Evolutionary conservation across 2,329 filamentous ascomycete species (phyloP).

Genomic region (Calcarisporium arbuscula): DNA sequence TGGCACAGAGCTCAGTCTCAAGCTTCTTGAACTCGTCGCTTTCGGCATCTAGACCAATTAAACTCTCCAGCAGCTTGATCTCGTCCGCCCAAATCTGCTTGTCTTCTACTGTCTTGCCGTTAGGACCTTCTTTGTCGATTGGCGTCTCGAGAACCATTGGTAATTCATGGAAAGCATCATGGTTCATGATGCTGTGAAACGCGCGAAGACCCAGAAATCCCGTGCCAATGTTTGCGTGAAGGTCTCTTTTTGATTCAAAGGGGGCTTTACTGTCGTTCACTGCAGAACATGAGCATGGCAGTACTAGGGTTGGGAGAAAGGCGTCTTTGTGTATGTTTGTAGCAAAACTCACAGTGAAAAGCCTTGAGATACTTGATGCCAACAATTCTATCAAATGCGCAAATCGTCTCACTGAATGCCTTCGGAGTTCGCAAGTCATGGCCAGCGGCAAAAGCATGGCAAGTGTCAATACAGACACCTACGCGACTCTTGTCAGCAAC

Average conservation of each 20-base stretch:
- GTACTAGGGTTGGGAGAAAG: not conserved
- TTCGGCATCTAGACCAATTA: conserved; percentile 78
- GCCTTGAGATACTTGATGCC: conserved; percentile 76
- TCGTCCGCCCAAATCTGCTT: conserved; percentile 83
- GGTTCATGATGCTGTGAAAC: conserved; percentile 89
- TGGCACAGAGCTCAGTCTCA: conserved; percentile 58
- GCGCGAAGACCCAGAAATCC: conserved; percentile 86
- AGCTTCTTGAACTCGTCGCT: conserved; percentile 63
- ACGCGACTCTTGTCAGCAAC: conserved; percentile 78
- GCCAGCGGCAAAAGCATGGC: conserved; percentile 90
- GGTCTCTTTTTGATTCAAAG: conserved; percentile 70
- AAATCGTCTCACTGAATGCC: conserved; percentile 66
- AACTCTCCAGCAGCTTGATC: conserved; percentile 85
- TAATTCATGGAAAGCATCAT: conserved; percentile 64
- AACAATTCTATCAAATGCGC: conserved; percentile 69
- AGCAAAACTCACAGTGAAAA: conserved; percentile 51
- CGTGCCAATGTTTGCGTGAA: conserved; percentile 95
- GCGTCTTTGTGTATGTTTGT: not conserved
- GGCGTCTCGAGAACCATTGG: conserved; percentile 98
- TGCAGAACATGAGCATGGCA: conserved; percentile 13
- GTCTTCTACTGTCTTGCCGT: conserved; percentile 68
- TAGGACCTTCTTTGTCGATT: conserved; percentile 62
- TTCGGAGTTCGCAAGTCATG: conserved; percentile 78
- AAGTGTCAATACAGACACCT: conserved; percentile 94
- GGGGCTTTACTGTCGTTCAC: conserved; percentile 96